Conservation (phyloP, 192 early-diverging fungal species). For the Gryganskiella cystojenkinii region DNA sequence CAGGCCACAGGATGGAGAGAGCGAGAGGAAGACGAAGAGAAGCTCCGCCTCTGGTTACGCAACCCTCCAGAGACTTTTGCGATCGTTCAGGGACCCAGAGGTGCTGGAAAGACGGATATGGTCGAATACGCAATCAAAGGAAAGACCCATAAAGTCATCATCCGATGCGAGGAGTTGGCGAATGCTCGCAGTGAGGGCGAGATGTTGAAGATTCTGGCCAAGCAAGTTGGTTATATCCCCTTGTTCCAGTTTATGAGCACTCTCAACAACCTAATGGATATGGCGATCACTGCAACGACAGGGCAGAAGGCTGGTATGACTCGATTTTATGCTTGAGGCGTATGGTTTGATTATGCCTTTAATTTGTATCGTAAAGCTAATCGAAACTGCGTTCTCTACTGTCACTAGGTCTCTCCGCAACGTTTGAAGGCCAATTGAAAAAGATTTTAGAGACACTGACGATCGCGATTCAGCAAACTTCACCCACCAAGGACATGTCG, state of each 20-base stretch:
- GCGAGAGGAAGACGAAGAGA: constrained; percentile 64
- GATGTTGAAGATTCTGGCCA: constrained; percentile 79
- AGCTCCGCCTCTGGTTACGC: constrained; percentile 66
- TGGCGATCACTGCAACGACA: constrained; percentile 86
- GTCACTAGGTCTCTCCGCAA: constrained; percentile 81
- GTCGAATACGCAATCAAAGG: constrained; percentile 75
- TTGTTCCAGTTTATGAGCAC: constrained; percentile 84
- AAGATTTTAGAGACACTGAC: constrained; percentile 88
- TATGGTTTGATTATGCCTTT: background rate
- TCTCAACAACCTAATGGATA: constrained; percentile 81
- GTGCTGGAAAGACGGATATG: constrained; percentile 82
- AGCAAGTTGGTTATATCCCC: constrained; percentile 93
- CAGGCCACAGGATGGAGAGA: constrained; percentile 65
- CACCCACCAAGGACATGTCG: constrained; percentile 45
- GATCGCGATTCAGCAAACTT: constrained; percentile 68
- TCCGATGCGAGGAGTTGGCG: constrained; percentile 83
- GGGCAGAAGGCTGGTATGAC: constrained; percentile 81
- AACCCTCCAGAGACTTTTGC: constrained; percentile 83
- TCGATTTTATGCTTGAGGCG: background rate
- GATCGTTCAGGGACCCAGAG: constrained; percentile 86
- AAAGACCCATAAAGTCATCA: constrained; percentile 78
- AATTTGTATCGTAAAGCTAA: background rate
- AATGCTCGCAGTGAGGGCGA: constrained; percentile 78
- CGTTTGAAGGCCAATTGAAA: constrained; percentile 83
- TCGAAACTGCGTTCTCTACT: too few relatives aligned